These are phyloP conservation scores for Thelephora ganbajun DNA, from an alignment of 768 basidiomycete genomes.

Conservation along the genomic window DNA sequence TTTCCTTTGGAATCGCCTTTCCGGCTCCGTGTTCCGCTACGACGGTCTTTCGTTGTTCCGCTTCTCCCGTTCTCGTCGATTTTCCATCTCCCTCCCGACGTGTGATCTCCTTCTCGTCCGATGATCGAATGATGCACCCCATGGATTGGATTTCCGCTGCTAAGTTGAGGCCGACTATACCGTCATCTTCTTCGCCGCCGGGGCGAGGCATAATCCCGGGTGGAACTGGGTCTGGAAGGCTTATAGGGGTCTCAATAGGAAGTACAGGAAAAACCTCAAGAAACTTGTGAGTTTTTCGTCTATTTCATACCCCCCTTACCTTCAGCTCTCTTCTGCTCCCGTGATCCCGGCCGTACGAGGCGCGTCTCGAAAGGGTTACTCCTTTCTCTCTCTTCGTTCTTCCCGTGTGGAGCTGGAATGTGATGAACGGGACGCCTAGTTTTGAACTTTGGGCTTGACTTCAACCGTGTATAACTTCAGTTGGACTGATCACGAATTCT, in stretches of 20 bases:
- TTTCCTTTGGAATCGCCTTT: no score
- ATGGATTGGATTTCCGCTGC: no score
- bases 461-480: no score
- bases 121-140: no score
- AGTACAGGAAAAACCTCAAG: conserved; percentile 83
- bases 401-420: no score
- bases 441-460: no score
- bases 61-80: conserved; percentile 2
- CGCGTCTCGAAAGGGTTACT: neutral
- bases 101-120: neutral
- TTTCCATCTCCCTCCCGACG: no score
- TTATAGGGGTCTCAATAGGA: conserved; percentile 64
- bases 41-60: neutral
- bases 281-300: conserved; percentile 38
- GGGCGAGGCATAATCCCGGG: conserved; percentile 54
- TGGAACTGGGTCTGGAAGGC: conserved; percentile 94
- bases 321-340: neutral
- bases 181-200: conserved; percentile 78
- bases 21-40: no score
- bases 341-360: neutral
- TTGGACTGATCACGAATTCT: no score
- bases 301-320: conserved; percentile 2
- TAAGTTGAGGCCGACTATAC: conserved; percentile 86
- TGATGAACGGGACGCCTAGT: no score
- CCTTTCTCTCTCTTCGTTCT: no score